Evolutionary conservation across 495 filamentous ascomycete species (phyloP), one percentile per base, ranked within the genome.

Genomic region (Trypethelium eluteriae): DNA sequence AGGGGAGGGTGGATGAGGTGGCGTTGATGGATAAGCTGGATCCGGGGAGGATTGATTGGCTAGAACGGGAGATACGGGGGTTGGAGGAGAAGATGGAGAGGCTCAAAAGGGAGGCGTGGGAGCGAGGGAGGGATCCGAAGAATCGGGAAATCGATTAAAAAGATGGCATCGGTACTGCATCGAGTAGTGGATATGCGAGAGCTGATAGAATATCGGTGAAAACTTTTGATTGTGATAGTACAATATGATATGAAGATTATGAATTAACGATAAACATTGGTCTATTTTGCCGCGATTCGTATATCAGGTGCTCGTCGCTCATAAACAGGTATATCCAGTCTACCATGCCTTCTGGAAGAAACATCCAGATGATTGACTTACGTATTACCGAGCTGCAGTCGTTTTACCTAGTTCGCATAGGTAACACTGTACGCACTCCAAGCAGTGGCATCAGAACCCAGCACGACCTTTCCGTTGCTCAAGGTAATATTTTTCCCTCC

Each of bases 81-180:
- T 66, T 81, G 46, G 66, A 78, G 66, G 75, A 75, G 44, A 73
- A 78, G 56, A 38, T 80, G 64, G 66, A 83, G 32, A 65, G 70
- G 9, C 68, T 75, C 18, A 77, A 76, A 59, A 64, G 76, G 7
- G 77, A 76, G 64, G 85, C 86, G 0, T 69, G 82, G 12, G 70
- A 79, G 63, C 78, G 81, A 47, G 86, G 86, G 0, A 73, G 78
- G 39, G 77, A 86, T 72, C 82, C 85, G 0, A 71, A 70, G 65
- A 72, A 76, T 61, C 74, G 85, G 65, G 85, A 59, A 35, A 9
- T 35, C 32, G 32, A 36, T 36, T 59, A 32, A 59, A 35, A 25
- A 25, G 25, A 1, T 25, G 25, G 25, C 25, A 25, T 25, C 25
- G 25, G 25, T 25, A 0, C 25, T 25, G 25, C 25, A 25, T 25